Evolutionary conservation across 768 basidiomycete genomes (phyloP), one percentile per base, ranked within the genome.

Genomic region (Pulveroboletus sp.): DNA sequence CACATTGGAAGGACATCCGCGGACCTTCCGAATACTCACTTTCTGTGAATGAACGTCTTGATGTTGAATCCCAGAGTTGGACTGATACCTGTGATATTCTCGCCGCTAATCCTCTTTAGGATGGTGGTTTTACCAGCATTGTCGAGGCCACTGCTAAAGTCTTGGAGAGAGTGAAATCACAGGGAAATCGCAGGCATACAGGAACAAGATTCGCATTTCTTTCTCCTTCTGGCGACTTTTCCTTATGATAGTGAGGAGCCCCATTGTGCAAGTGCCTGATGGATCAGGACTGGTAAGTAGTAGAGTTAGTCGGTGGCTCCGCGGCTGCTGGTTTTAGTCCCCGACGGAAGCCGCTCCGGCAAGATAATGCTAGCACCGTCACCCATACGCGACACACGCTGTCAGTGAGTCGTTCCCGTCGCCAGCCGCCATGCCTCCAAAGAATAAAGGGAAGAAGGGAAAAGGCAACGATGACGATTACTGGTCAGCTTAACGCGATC

Each of bases 41-140:
- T 88, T 70, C 86, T 80, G 68, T 96, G 89, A 23, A 83, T 75
- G 61, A 98, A 92, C 6, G 95, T 96, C 76, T 94, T 95, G 77
- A 98, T 99, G 68, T 98, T 96, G 78, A 99, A 99, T 11, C 96
- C 96, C 13, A 99, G 74, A 10, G 96, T 98, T 2, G 96, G 96
- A 61, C 87, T 91, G 47, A 98, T 83, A 44, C 76, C 79, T 61
- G 76, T 77, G 58, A 95, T 92, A 68, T 95, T 89, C 70, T 98
- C 95, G 19, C 84, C 87, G 54, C 89, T 94, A 54, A 98, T 76
- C 68, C 89, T 91, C 75, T 97, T 98, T 50, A 98, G 70, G 57
- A 98, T 96, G 2, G 95, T 99, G 2, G 96, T 98, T 76, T 99
- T 98, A 45, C 96, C 96, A 2, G 95, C 96, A 64, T 99, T 98